Conservation (phyloP, 176 grass and related monocot species). For the Musa troglodytarum region DNA sequence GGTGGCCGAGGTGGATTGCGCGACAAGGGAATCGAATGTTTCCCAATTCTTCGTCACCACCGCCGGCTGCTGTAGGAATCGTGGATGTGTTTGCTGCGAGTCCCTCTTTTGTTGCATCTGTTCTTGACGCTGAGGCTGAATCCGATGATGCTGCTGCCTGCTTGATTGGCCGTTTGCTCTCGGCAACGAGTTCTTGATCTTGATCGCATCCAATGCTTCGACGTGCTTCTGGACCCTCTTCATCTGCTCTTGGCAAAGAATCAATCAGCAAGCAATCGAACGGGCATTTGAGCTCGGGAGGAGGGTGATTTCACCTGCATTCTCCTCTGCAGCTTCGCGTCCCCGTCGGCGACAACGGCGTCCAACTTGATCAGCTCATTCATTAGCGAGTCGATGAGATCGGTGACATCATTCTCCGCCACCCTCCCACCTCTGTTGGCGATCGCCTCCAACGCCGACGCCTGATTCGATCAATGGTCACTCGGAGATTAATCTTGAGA, state of each 20-base stretch:
- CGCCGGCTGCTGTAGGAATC: slow-evolving; percentile 17
- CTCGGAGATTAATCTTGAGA: background rate
- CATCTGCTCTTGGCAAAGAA: slow-evolving; percentile 31
- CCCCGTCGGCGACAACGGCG: slow-evolving; percentile 16
- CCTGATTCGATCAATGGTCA: slow-evolving; percentile 27
- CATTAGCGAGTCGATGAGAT: slow-evolving; percentile 78
- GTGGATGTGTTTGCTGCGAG: background rate
- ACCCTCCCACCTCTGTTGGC: slow-evolving; percentile 75
- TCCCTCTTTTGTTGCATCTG: background rate
- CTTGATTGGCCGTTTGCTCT: slow-evolving; percentile 31
- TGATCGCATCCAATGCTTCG: slow-evolving; percentile 71
- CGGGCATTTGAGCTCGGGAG: background rate
- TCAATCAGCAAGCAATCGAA: background rate
- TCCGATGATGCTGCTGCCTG: slow-evolving; percentile 11
- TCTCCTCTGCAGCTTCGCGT: background rate
- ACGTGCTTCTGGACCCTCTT: slow-evolving; percentile 87
- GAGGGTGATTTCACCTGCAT: background rate
- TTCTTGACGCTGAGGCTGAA: background rate
- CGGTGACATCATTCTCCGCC: slow-evolving; percentile 57
- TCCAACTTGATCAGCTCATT: slow-evolving; percentile 88
- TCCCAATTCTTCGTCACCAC: slow-evolving; percentile 64
- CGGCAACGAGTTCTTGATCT: slow-evolving; percentile 35
- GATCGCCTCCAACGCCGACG: slow-evolving; percentile 64
- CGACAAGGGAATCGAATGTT: slow-evolving; percentile 68
- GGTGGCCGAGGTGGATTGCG: slow-evolving; percentile 42